phyloP scores from a whole-genome alignment of 495 filamentous ascomycete genomes.

The Neurospora sp. region DNA sequence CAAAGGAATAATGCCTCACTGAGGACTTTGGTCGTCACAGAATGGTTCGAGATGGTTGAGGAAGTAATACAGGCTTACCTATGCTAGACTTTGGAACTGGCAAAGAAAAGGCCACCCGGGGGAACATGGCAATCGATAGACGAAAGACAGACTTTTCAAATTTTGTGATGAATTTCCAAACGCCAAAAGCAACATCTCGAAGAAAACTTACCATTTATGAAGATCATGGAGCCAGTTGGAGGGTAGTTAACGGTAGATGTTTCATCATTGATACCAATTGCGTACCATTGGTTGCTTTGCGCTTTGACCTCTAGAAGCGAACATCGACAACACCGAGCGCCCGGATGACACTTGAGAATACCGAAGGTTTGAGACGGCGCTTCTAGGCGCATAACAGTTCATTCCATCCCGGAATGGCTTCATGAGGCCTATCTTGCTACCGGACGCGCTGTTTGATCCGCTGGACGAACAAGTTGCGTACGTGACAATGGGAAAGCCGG shows the following conservation, averaged over 20 bases:
- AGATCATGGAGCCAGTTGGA: neutral
- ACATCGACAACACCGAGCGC: neutral
- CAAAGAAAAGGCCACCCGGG: neutral
- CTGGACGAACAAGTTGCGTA: neutral
- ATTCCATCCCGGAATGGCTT: constrained; percentile 13
- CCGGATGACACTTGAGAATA: neutral
- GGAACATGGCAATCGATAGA: neutral
- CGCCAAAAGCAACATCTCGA: neutral
- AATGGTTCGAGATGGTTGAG: neutral
- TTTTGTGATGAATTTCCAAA: neutral
- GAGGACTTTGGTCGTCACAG: neutral
- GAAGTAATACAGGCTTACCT: neutral
- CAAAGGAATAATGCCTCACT: neutral
- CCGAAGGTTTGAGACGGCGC: neutral
- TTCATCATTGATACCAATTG: neutral
- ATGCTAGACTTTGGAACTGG: neutral
- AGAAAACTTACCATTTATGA: neutral
- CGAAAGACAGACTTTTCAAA: neutral
- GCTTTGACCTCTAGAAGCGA: neutral
- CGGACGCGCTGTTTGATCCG: neutral
- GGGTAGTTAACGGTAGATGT: neutral
- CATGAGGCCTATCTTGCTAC: constrained; percentile 1
- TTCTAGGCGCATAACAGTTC: neutral
- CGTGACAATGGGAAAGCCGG: constrained; percentile 1
- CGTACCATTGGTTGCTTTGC: neutral